Evolutionary conservation across 2,329 filamentous ascomycete genomes (phyloP).

Genomic region (Penicillium sp.): DNA sequence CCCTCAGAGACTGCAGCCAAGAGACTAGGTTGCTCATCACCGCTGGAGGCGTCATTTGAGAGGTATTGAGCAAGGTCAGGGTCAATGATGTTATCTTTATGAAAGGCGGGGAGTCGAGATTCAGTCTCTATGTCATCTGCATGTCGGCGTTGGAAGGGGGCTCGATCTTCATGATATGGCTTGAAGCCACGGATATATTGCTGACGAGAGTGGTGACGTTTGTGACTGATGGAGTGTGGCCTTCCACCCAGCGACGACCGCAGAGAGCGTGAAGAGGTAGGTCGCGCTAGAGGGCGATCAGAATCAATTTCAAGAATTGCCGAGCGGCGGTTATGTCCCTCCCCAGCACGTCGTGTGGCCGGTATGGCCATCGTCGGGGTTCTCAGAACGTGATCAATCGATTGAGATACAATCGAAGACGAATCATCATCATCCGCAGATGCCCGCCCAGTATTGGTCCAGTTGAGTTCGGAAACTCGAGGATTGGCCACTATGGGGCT

Average conservation of each 20-base stretch:
- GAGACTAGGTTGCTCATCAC: conserved; percentile 85
- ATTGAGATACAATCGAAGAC: conserved; percentile 46
- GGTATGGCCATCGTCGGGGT: conserved; percentile 65
- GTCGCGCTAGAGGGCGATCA: conserved; percentile 73
- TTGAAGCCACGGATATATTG: conserved; percentile 77
- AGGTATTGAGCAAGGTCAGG: conserved; percentile 93
- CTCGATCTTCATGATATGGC: conserved; percentile 69
- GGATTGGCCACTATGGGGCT: conserved; percentile 64
- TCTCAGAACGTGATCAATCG: conserved; percentile 46
- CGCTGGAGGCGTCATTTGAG: conserved; percentile 90
- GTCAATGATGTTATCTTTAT: conserved; percentile 98
- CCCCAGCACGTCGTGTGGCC: conserved; percentile 63
- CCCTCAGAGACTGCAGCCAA: conserved; percentile 70
- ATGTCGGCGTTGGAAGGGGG: conserved; percentile 78
- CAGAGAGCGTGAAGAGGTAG: conserved; percentile 87
- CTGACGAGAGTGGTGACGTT: conserved; percentile 82
- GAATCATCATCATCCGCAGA: conserved; percentile 49
- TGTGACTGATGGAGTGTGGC: conserved; percentile 76
- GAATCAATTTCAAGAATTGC: conserved; percentile 86
- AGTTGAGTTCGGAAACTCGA: conserved; percentile 58
- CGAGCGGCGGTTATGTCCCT: conserved; percentile 78
- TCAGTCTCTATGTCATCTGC: conserved; percentile 65
- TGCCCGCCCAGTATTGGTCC: conserved; percentile 42
- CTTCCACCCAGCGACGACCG: conserved; percentile 68
- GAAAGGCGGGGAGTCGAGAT: conserved; percentile 79